Conservation (phyloP, 768 basidiomycete species). For the Termitomyces sp. region DNA sequence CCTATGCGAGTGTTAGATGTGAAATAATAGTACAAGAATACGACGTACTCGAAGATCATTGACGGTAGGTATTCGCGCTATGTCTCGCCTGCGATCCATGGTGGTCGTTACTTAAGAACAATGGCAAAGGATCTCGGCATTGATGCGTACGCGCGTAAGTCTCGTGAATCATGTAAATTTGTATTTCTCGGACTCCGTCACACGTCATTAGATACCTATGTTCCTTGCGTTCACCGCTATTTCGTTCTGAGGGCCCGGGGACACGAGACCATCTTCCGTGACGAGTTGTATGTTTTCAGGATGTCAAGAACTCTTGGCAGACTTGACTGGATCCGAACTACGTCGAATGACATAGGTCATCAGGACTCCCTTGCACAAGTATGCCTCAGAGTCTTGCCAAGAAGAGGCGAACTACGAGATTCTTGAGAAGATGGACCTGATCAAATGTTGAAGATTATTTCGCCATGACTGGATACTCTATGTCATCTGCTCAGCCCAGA, state of each 20-base stretch:
- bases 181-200: not conserved
- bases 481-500: not conserved
- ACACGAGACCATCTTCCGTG: not conserved
- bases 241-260: not conserved
- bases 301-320: not conserved
- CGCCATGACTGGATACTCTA: not conserved
- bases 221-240: not conserved
- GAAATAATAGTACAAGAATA: not conserved
- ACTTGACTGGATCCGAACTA: too few relatives aligned
- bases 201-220: too few relatives aligned
- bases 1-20: conserved; percentile 25
- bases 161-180: not conserved
- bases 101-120: not conserved
- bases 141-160: not conserved
- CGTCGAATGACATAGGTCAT: too few relatives aligned
- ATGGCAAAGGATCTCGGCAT: not conserved
- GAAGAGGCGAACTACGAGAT: too few relatives aligned
- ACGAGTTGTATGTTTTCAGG: not conserved
- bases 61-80: conserved; percentile 20
- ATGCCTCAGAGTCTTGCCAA: too few relatives aligned
- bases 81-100: conserved; percentile 3
- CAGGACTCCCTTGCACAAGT: too few relatives aligned
- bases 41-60: conserved; percentile 25
- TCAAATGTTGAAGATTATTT: not conserved
- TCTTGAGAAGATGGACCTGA: not conserved